Conservation (phyloP, 805 yeast species). For the Sungouiozyma intestinalis region DNA sequence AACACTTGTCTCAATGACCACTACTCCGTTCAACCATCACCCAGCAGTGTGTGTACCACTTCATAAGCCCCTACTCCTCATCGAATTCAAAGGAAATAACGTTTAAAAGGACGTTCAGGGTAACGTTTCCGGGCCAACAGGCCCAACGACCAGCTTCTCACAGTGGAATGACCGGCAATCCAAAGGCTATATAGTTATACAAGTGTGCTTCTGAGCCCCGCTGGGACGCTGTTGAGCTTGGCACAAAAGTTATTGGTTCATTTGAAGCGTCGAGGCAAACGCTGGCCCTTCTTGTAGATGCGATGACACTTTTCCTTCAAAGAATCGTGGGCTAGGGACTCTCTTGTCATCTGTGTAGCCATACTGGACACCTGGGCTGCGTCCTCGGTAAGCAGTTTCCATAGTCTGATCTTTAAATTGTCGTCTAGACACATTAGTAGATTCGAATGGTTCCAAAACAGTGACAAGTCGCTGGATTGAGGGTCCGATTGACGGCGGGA, state of each 20-base stretch:
- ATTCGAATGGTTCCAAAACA: conserved; percentile 1
- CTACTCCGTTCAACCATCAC: too few relatives aligned
- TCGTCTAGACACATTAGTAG: neutral
- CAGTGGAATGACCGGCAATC: too few relatives aligned
- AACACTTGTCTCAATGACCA: too few relatives aligned
- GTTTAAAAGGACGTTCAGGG: too few relatives aligned
- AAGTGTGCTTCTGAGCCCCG: neutral
- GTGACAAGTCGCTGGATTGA: neutral
- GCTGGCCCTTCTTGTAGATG: neutral
- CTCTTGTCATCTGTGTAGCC: neutral
- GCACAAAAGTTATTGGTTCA: neutral
- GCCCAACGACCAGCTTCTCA: too few relatives aligned
- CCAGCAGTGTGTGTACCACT: too few relatives aligned
- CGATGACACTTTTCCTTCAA: conserved; percentile 1
- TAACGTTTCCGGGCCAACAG: too few relatives aligned
- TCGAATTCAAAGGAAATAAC: too few relatives aligned
- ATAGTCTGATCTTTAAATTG: neutral
- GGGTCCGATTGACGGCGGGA: neutral
- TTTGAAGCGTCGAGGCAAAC: neutral
- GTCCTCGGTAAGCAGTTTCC: neutral
- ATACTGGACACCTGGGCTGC: neutral
- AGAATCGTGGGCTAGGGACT: neutral
- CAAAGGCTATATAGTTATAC: neutral
- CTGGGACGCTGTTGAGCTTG: neutral
- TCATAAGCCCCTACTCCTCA: too few relatives aligned